Conservation (phyloP, 1,284 basidiomycete genomes). For the Ganoderma lingzhi region DNA sequence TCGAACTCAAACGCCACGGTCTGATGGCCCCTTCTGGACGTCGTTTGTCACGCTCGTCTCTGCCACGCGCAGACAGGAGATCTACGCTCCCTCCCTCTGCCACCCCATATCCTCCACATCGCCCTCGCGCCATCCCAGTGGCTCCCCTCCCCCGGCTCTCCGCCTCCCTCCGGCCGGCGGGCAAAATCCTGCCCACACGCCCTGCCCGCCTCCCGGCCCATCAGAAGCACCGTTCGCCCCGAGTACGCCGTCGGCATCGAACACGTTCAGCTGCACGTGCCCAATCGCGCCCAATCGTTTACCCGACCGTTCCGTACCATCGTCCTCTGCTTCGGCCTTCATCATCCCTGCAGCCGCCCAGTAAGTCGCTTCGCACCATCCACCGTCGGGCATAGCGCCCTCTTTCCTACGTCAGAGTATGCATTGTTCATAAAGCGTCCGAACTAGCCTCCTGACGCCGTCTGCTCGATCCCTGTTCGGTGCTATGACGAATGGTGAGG, state of each 20-base stretch:
- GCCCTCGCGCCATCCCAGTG: neutral
- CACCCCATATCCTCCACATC: neutral
- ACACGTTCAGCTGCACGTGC: slow-evolving; percentile 24
- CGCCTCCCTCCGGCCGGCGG: slow-evolving; percentile 5
- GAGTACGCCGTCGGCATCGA: slow-evolving; percentile 32
- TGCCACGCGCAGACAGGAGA: slow-evolving; percentile 28
- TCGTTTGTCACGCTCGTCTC: slow-evolving; percentile 27
- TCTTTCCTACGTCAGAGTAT: neutral
- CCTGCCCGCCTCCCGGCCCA: slow-evolving; percentile 27
- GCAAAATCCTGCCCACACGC: slow-evolving; percentile 18
- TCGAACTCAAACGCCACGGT: slow-evolving; percentile 42
- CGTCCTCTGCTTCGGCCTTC: slow-evolving; percentile 12
- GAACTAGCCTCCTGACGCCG: neutral
- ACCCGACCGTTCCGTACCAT: slow-evolving; percentile 23
- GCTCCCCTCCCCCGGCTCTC: neutral
- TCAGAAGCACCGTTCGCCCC: slow-evolving; percentile 31
- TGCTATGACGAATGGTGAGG: slow-evolving; percentile 10
- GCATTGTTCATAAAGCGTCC: neutral
- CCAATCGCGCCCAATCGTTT: slow-evolving; percentile 17
- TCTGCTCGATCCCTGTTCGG: slow-evolving; percentile 6
- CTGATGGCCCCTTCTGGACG: slow-evolving; percentile 37
- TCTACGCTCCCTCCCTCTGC: slow-evolving; percentile 21
- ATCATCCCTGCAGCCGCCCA: slow-evolving; percentile 9
- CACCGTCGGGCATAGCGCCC: slow-evolving; percentile 12
- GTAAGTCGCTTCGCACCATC: slow-evolving; percentile 9